A percentile compares a stretch with the other conserved stretches of the same genome.
These are phyloP conservation scores for Arthrobotrys iridis DNA, from an alignment of 2,329 filamentous ascomycete genomes.

Conservation along the genomic window DNA sequence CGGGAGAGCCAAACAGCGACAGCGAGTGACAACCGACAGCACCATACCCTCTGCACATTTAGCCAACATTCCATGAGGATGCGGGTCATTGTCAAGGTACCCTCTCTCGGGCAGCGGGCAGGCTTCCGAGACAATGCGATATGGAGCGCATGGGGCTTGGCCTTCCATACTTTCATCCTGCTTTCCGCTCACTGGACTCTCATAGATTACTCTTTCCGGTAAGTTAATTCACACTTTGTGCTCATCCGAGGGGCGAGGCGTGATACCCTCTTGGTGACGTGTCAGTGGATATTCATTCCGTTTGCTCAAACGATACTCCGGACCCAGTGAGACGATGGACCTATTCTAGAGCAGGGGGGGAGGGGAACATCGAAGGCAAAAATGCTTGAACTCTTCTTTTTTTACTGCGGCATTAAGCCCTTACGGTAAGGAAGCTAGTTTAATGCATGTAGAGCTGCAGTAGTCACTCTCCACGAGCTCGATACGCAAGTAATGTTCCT, in stretches of 20 bases:
- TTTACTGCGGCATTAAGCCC: constrained; percentile 52
- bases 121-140: constrained; percentile 54
- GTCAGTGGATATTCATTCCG: constrained; percentile 54
- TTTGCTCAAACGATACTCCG: constrained; percentile 50
- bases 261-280: constrained; percentile 55
- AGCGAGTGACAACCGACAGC: constrained; percentile 20
- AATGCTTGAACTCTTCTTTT: constrained; percentile 34
- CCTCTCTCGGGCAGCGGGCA: constrained; percentile 53
- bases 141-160: constrained; percentile 36
- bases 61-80: constrained; percentile 54
- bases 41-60: constrained; percentile 35
- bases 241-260: constrained; percentile 42
- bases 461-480: constrained; percentile 53
- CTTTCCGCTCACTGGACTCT: constrained; percentile 29
- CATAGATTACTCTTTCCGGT: constrained; percentile 40
- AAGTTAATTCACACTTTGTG: constrained; percentile 39
- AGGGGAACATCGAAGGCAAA: constrained; percentile 24
- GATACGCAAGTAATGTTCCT: constrained; percentile 44
- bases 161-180: constrained; percentile 8
- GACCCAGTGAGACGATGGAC: constrained; percentile 47
- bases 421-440: constrained; percentile 40
- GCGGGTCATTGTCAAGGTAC: constrained; percentile 53
- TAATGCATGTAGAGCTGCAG: constrained; percentile 45
- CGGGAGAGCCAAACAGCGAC: constrained; percentile 15
- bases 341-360: constrained; percentile 31